Base-by-base conservation (phyloP, 176 grass and related monocot genomes). In the Otatea glauca region DNA sequence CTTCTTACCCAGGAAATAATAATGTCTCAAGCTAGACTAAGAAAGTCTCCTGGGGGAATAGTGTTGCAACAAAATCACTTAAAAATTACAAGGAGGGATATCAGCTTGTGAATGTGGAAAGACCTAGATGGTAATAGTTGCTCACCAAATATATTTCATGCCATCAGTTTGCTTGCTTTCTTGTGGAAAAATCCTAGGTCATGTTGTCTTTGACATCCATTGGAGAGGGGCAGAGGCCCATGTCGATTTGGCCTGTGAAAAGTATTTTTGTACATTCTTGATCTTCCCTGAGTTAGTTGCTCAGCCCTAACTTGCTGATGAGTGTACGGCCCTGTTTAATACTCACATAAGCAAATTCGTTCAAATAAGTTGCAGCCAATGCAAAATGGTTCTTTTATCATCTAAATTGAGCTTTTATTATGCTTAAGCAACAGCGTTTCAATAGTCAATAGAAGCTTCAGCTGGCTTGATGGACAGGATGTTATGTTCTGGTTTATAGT, bases 401-500 rank as follows among this genome's bases (percentile, higher is more conserved):
- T 78, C 54, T 44, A 29, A 44, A 54, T 73, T 38, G 18, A 14
- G 13, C 55, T 18, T 78, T 55, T 43, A 35, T 13, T 24, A 56
- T 68, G 55, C 25, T 56, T 60, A 38, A 50, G 56, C 4, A 34
- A 59, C 20, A 49, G 53, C 25, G 48, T 85, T 8, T 34, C 58
- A 38, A 5, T 35, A 56, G 27, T 34, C 41, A 38, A 8, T 35
- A 56, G 27, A 69, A 59, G 27, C 23, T 82, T 70, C 53, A 24
- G 17, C 18, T 48, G 16, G 41, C 2, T 21, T 71, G 27, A 15
- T 62, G 24, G 9, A 62, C 64, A 71, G 7, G 21, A 78, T 44
- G 15, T 53, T 77, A 16, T 24, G 10, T 71, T n/a, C 81, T 65
- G 25, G 32, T 12, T 83, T 78, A 65, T 64, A 41, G 32, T 10